These are phyloP conservation scores for Casuarina glauca DNA, from an alignment of 306 rosid species.

Conservation along the genomic window DNA sequence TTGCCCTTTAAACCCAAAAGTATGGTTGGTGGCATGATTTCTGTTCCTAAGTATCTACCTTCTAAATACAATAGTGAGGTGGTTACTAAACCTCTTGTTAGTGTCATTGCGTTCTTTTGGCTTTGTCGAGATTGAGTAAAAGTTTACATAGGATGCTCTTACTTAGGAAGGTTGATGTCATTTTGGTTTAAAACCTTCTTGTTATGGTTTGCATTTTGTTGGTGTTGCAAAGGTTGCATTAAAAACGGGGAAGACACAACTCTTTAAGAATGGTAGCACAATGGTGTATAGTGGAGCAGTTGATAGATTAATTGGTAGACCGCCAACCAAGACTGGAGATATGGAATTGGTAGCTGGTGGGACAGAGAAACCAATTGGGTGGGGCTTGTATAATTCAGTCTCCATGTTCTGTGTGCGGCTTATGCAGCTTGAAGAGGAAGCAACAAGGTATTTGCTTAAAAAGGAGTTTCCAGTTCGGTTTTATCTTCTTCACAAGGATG, in stretches of 20 bases:
- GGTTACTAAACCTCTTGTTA: neutral
- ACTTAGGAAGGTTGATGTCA: neutral
- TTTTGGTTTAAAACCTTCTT: slow-evolving; percentile 28
- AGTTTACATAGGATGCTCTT: slow-evolving; percentile 13
- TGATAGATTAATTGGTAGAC: slow-evolving; percentile 87
- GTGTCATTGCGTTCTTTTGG: neutral
- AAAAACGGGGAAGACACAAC: slow-evolving; percentile 89
- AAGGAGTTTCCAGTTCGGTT: slow-evolving; percentile 13
- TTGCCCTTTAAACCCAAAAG: neutral
- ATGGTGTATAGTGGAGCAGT: slow-evolving; percentile 97
- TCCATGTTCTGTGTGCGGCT: slow-evolving; percentile 92
- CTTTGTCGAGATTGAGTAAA: neutral
- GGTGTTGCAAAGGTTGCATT: slow-evolving; percentile 87
- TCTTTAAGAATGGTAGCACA: slow-evolving; percentile 95
- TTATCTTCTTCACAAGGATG: slow-evolving; percentile 17
- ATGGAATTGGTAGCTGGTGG: slow-evolving; percentile 86
- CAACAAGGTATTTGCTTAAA: slow-evolving; percentile 47
- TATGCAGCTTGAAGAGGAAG: slow-evolving; percentile 89
- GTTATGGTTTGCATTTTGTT: slow-evolving; percentile 47
- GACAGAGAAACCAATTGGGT: slow-evolving; percentile 73
- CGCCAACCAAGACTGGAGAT: slow-evolving; percentile 89
- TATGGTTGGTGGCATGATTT: neutral
- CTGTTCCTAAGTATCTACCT: neutral
- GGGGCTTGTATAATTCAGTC: slow-evolving; percentile 92
- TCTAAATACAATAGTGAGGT: neutral